Base-by-base conservation (phyloP, 2,329 filamentous ascomycete species). In the Sphaerulina populicola region DNA sequence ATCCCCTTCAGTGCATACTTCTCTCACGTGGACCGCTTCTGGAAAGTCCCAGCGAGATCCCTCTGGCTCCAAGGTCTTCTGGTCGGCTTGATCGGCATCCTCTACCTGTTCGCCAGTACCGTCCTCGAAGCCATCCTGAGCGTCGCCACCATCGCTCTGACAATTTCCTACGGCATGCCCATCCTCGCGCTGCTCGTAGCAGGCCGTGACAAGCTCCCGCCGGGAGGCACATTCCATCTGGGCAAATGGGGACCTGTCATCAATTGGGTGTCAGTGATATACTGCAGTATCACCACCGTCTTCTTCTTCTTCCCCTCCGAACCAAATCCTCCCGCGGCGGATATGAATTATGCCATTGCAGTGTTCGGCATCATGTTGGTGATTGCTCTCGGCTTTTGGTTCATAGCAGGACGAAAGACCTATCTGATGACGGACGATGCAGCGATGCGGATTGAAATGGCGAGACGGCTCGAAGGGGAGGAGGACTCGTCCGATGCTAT, bases 311-410 rank as follows among this genome's bases (percentile, higher is more conserved):
- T 79, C 57, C 76, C 76, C 0, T 63, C 64, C 0, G 53, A 51
- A 0, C 77, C 76, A 0, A 71, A 71, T 51, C 76, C 77, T 0
- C 55, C 69, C 0, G 61, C 67, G 0, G 64, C 65, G n/a, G 74
- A 79, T 53, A 79, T 79, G 77, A 79, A 79, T 62, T 79, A 74
- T 58, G 77, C 77, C 5, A 78, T 79, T 57, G 77, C 73, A 1
- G 76, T 79, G 0, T 79, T 79, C 57, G 77, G 74, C 1, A 69
- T 78, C 18, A 77, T 79, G 75, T 55, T 79, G 46, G 65, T 77
- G 2, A 67, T 78, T 6, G 68, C 75, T 0, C 36, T 77, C 1
- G 68, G 63, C 0, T 79, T 78, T 53, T 79, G 76, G 76, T 64
- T 77, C 35, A 46, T 75, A 36, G 70, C 71, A 57, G 77, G 76